Evolutionary conservation across 164 flowering plant species (phyloP).

Genomic region (Vitis rotundifolia): DNA sequence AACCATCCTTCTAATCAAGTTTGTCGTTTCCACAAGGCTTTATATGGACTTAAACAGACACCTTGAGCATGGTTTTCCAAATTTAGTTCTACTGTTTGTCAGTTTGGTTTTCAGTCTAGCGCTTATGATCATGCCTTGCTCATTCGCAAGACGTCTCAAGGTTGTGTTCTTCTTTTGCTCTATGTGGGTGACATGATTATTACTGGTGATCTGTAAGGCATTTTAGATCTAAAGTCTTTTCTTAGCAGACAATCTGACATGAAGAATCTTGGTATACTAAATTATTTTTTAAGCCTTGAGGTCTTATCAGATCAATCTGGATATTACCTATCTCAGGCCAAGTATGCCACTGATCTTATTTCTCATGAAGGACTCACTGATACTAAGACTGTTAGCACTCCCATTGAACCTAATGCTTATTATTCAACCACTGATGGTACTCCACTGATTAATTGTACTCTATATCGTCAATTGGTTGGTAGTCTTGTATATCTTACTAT

Average conservation of each 20-base stretch:
- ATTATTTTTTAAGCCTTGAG: neutral
- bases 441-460: too few relatives aligned
- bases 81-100: neutral
- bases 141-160: neutral
- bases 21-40: neutral
- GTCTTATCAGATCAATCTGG: neutral
- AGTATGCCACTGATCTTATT: neutral
- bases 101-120: conserved; percentile 1
- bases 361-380: neutral
- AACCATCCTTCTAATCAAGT: neutral
- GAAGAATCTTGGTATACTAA: neutral
- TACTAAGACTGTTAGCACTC: neutral
- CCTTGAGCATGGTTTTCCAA: conserved; percentile 2
- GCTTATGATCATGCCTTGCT: conserved; percentile 3
- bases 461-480: too few relatives aligned
- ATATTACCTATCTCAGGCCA: neutral
- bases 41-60: neutral
- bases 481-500: too few relatives aligned
- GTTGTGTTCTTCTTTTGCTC: too few relatives aligned
- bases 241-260: neutral
- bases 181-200: too few relatives aligned
- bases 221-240: too few relatives aligned
- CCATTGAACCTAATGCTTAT: too few relatives aligned
- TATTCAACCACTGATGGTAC: too few relatives aligned
- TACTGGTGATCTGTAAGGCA: too few relatives aligned